Conservation (phyloP, 129 eudicot species). For the Tagetes patula region DNA sequence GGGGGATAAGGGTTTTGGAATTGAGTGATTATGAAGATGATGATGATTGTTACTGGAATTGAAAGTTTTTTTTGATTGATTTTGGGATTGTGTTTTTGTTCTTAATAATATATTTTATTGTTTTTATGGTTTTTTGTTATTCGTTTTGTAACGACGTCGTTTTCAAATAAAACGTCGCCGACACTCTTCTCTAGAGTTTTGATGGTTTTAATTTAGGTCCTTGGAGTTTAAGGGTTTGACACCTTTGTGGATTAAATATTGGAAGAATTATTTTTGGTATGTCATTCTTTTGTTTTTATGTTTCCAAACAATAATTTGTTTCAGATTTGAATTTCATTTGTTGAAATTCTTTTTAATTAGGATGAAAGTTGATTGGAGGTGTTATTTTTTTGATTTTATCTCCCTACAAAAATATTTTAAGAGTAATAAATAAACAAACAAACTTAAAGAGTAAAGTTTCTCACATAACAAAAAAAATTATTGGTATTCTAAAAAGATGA, state of each 20-base stretch:
- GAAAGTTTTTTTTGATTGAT: neutral
- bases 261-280: neutral
- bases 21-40: neutral
- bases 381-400: too few species aligned
- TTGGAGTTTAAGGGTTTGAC: neutral
- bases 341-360: too few species aligned
- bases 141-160: conserved; percentile 14
- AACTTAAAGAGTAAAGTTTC: too few species aligned
- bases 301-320: too few species aligned
- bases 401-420: too few species aligned
- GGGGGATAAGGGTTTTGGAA: conserved; percentile 25
- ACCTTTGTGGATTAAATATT: neutral
- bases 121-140: neutral
- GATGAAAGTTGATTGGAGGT: too few species aligned
- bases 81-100: neutral
- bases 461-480: too few species aligned
- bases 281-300: too few species aligned
- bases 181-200: neutral
- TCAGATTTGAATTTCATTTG: too few species aligned
- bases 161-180: conserved; percentile 1
- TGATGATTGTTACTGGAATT: neutral
- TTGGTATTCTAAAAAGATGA: too few species aligned
- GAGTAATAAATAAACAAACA: too few species aligned
- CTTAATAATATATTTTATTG: neutral
- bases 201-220: neutral